Evolutionary conservation across 1,284 basidiomycete species (phyloP).

Genomic region (Gymnopus androsaceus): DNA sequence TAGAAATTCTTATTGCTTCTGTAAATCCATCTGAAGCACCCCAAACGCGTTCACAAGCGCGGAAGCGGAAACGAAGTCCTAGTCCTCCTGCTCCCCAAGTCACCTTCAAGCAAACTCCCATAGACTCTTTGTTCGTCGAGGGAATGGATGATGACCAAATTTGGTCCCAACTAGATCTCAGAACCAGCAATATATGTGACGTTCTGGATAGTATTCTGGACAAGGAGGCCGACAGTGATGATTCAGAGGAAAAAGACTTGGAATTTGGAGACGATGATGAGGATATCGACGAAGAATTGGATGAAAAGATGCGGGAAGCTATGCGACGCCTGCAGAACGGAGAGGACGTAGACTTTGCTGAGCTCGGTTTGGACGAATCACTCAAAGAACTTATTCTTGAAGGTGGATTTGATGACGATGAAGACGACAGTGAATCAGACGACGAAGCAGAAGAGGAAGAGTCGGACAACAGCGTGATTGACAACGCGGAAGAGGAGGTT

Average conservation of each 20-base stretch:
- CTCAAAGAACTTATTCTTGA: conserved; percentile 15
- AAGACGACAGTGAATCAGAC: conserved; percentile 35
- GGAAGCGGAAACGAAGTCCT: conserved; percentile 45
- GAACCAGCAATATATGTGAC: conserved; percentile 66
- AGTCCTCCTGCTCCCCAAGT: conserved; percentile 37
- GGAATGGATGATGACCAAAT: conserved; percentile 88
- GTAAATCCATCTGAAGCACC: conserved; percentile 64
- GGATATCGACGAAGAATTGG: conserved; percentile 26
- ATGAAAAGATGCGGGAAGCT: conserved; percentile 24
- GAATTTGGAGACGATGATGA: conserved; percentile 31
- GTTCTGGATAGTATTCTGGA: conserved; percentile 60
- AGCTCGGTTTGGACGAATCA: conserved; percentile 27
- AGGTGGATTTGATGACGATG: conserved; percentile 25
- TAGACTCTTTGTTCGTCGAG: conserved; percentile 76
- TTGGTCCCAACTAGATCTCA: conserved; percentile 90
- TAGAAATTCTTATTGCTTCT: conserved; percentile 69
- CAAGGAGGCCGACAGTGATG: conserved; percentile 38
- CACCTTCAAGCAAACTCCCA: conserved; percentile 68
- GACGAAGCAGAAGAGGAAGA: conserved; percentile 38
- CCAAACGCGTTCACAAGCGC: conserved; percentile 68
- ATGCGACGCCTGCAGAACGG: conserved; percentile 29
- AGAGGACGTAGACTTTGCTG: conserved; percentile 30
- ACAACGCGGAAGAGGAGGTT: conserved; percentile 32
- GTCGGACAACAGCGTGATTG: conserved; percentile 19
- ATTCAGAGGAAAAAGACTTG: conserved; percentile 25